Percentiles rank a stretch among this genome's conserved stretches.
phyloP scores from a whole-genome alignment of 148 eudicot species.

The Gaultheria prostrata region DNA sequence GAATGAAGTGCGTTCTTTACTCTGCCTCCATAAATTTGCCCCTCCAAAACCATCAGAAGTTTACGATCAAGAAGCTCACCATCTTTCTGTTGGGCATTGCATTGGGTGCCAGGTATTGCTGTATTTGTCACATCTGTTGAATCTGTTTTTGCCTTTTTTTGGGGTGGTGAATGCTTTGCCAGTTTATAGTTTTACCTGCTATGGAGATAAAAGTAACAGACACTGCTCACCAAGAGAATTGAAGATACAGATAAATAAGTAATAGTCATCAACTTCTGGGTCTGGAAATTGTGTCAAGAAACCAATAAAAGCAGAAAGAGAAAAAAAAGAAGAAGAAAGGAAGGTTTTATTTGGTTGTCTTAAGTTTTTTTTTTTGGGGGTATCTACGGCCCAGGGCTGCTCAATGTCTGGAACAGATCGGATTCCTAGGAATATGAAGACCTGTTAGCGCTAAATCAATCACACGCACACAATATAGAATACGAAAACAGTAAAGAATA shows the following conservation, averaged over 20 bases:
- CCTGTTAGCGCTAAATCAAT: too few relatives aligned
- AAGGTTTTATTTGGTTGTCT: background rate
- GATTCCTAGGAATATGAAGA: too few relatives aligned
- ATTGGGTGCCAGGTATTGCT: background rate
- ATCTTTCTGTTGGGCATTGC: background rate
- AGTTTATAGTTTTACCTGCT: background rate
- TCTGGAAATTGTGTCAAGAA: background rate
- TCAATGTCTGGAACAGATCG: too few relatives aligned
- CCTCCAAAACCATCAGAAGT: background rate
- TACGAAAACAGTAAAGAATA: too few relatives aligned
- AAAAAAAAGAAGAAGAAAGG: background rate
- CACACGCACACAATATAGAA: too few relatives aligned
- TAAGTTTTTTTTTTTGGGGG: too few relatives aligned
- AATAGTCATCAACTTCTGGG: background rate
- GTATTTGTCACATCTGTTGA: background rate
- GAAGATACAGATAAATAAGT: background rate
- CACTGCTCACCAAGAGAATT: background rate
- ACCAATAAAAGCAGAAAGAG: background rate
- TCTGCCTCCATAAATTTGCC: background rate
- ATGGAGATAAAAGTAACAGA: background rate
- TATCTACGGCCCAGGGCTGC: too few relatives aligned
- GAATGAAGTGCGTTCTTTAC: background rate
- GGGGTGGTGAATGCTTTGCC: background rate
- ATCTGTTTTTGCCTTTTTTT: background rate
- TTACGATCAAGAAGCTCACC: background rate